These are phyloP conservation scores for Suillus tomentosus DNA, from an alignment of 768 basidiomycete species.

Conservation along the genomic window DNA sequence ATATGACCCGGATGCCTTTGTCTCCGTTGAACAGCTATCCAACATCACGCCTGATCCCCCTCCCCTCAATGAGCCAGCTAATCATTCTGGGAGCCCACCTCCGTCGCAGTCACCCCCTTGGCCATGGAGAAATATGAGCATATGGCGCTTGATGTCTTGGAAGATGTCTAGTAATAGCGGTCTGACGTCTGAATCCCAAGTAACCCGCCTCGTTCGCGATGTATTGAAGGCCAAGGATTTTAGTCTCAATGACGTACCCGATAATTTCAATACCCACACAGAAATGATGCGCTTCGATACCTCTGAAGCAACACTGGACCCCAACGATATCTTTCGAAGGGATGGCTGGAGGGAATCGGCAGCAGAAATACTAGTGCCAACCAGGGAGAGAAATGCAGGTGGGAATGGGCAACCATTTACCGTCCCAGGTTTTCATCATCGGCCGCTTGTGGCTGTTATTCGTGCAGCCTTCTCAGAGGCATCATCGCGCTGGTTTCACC, in stretches of 20 bases:
- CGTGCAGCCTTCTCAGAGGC: constrained; percentile 9
- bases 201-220: constrained; percentile 9
- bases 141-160: constrained; percentile 18
- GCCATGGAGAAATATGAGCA: constrained; percentile 20
- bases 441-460: constrained; percentile 19
- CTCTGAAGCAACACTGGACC: neutral
- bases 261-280: neutral
- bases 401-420: constrained; percentile 10
- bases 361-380: constrained; percentile 16
- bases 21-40: neutral
- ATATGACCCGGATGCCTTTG: constrained; percentile 6
- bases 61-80: neutral
- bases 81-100: neutral
- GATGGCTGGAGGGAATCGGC: constrained; percentile 18
- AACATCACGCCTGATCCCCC: neutral
- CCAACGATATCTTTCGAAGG: neutral
- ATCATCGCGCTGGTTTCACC: constrained; percentile 10
- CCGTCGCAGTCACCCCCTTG: constrained; percentile 11
- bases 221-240: constrained; percentile 15
- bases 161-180: constrained; percentile 8
- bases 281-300: neutral
- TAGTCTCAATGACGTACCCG: neutral
- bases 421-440: constrained; percentile 16
- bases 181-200: neutral
- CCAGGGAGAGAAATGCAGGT: neutral